Evolutionary conservation across 2,329 filamentous ascomycete species (phyloP).

Genomic region (Calonectria ilicicola): DNA sequence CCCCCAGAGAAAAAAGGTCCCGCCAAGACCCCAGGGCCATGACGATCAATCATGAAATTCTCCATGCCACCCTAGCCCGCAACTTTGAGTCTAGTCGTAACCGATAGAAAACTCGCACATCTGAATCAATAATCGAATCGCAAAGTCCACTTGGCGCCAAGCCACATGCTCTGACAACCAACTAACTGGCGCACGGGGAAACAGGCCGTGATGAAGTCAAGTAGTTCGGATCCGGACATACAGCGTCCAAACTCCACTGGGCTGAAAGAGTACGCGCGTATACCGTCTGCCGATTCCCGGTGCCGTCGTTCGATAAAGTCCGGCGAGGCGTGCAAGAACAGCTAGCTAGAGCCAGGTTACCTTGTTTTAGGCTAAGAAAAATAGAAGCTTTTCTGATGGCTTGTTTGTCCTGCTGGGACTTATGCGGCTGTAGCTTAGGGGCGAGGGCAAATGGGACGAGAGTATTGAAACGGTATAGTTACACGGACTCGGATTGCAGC

Average conservation of each 20-base stretch:
- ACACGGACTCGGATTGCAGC: background rate
- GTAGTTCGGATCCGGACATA: background rate
- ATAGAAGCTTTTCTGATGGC: slow-evolving; percentile 1
- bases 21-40: background rate
- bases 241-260: background rate
- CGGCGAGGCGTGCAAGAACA: background rate
- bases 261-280: slow-evolving; percentile 3
- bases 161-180: background rate
- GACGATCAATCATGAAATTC: background rate
- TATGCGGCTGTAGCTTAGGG: slow-evolving; percentile 8
- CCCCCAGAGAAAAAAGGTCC: background rate
- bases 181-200: background rate
- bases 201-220: background rate
- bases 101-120: background rate
- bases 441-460: slow-evolving; percentile 4
- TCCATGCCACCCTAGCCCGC: background rate
- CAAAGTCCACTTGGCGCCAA: background rate
- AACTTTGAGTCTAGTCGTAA: background rate
- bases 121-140: background rate
- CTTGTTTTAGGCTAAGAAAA: slow-evolving; percentile 2
- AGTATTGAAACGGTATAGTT: slow-evolving; percentile 13
- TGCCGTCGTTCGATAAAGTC: background rate
- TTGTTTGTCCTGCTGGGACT: background rate
- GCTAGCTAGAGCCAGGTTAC: background rate
- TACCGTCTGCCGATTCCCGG: background rate